Evolutionary conservation across 2,329 filamentous ascomycete species (phyloP), one percentile per base, ranked within the genome.

Genomic region (Trichoderma oligosporum): DNA sequence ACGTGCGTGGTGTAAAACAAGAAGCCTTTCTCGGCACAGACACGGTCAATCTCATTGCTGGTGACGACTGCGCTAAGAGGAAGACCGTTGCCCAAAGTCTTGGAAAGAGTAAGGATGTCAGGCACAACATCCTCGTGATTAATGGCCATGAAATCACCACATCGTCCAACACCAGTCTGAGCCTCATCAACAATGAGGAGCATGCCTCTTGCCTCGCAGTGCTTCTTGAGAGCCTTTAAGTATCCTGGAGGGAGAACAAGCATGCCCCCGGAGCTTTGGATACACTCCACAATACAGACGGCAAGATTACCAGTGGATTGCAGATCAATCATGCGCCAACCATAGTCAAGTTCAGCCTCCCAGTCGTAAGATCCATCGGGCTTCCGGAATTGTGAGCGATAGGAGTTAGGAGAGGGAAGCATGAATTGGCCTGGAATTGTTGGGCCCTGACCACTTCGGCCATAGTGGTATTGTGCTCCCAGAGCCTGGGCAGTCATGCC

Each of bases 241-340:
- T 87, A 88, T 0, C 84, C 84, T 0, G 67, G 57, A 0, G 84
- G 84, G 0, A 84, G 74, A 1, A 80, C 78, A 29, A 82, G 77
- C 71, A 87, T 85, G 2, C 85, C 84, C 0, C 78, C 84, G 0
- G 75, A 73, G 24, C 78, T 81, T 8, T 83, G 76, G 35, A 87
- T 85, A 14, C 79, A 82, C 67, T 87, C 83, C 48, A 87, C 72
- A 55, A 88, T 84, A 53, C 82, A 79, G 1, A 84, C 84, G 0
- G 84, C 84, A 0, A 87, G 74, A 0, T 82, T 85, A 0, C 84
- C 84, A 56, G 77, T 79, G 1, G 78, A 82, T 55, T 82, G 78
- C 42, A 76, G 73, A 60, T 88, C 83, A 18, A 88, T 73, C 69
- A 87, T 72, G 16, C 73, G 72, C 76, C 82, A 87, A 4, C 82